Percentiles rank a stretch among this genome's conserved stretches.
Evolutionary conservation across 1,284 basidiomycete species (phyloP).

Genomic region (Rhizoctonia solani): DNA sequence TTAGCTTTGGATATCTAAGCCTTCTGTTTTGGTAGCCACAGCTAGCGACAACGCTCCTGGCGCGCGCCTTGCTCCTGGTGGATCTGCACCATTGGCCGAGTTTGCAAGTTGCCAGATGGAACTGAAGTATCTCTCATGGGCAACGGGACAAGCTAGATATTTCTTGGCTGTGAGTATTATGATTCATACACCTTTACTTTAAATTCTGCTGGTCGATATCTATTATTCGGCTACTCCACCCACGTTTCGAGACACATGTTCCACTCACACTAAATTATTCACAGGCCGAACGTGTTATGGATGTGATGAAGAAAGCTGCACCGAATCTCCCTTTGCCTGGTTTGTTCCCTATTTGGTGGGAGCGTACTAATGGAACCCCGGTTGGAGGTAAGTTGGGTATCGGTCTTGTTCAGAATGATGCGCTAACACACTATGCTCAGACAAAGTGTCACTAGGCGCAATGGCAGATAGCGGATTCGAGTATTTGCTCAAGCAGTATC

Average conservation of each 20-base stretch:
- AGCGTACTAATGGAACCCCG: conserved; percentile 35
- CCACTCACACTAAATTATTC: neutral
- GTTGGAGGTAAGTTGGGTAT: conserved; percentile 37
- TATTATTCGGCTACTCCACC: neutral
- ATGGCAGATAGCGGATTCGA: conserved; percentile 72
- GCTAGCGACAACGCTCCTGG: conserved; percentile 42
- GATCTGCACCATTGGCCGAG: conserved; percentile 53
- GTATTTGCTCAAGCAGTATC: conserved; percentile 73
- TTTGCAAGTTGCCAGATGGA: conserved; percentile 62
- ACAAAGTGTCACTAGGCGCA: conserved; percentile 62
- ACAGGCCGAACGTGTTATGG: conserved; percentile 52
- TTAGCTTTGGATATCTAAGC: too few species aligned
- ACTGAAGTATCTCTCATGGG: conserved; percentile 60
- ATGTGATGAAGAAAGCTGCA: conserved; percentile 49
- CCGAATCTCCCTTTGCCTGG: conserved; percentile 33
- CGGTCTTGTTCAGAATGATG: neutral
- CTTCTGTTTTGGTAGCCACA: neutral
- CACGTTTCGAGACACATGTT: neutral
- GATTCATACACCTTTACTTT: neutral
- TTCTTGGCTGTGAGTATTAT: conserved; percentile 14
- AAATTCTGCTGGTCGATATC: neutral
- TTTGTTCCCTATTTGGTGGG: conserved; percentile 41
- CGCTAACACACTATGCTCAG: conserved; percentile 46
- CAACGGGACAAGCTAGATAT: conserved; percentile 19
- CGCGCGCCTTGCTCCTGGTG: conserved; percentile 44